phyloP scores from a whole-genome alignment of 139 green algal species.

The Trebouxia sp. region DNA sequence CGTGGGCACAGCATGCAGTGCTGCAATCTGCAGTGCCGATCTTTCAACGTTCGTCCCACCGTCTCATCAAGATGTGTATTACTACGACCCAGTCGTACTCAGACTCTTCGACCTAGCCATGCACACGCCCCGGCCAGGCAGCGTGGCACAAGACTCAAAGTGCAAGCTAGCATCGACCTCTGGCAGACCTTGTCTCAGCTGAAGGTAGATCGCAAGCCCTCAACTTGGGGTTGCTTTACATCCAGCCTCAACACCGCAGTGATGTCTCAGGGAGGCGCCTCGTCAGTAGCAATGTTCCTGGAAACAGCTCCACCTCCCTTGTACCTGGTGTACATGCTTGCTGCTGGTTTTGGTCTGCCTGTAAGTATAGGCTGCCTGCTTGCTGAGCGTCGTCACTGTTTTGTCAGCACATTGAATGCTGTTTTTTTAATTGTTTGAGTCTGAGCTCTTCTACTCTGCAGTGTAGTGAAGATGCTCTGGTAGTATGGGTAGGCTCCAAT shows the following conservation, averaged over 20 bases:
- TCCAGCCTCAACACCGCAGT: background rate
- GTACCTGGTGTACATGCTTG: slow-evolving; percentile 38
- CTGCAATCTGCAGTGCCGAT: background rate
- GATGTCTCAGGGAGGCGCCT: slow-evolving; percentile 20
- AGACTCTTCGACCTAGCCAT: too few species aligned
- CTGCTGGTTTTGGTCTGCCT: slow-evolving; percentile 35
- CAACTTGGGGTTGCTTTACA: background rate
- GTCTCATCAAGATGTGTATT: too few species aligned
- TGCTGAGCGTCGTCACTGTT: background rate
- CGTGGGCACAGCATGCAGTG: slow-evolving; percentile 2
- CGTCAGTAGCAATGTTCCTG: slow-evolving; percentile 21
- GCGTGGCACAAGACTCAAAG: too few species aligned
- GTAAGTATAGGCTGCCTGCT: slow-evolving; percentile 13
- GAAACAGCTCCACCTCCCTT: slow-evolving; percentile 10
- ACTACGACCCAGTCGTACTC: too few species aligned
- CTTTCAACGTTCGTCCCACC: too few species aligned
- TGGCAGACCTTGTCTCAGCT: slow-evolving; percentile 7
- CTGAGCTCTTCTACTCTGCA: background rate
- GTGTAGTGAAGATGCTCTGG: slow-evolving; percentile 46
- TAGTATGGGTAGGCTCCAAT: slow-evolving; percentile 37
- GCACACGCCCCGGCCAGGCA: too few species aligned
- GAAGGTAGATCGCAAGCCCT: background rate
- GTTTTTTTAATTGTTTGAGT: background rate
- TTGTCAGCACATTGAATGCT: background rate
- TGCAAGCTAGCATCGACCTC: background rate